These are phyloP conservation scores for Capsella rubella DNA, from an alignment of 441 rosid genomes.

Conservation along the genomic window DNA sequence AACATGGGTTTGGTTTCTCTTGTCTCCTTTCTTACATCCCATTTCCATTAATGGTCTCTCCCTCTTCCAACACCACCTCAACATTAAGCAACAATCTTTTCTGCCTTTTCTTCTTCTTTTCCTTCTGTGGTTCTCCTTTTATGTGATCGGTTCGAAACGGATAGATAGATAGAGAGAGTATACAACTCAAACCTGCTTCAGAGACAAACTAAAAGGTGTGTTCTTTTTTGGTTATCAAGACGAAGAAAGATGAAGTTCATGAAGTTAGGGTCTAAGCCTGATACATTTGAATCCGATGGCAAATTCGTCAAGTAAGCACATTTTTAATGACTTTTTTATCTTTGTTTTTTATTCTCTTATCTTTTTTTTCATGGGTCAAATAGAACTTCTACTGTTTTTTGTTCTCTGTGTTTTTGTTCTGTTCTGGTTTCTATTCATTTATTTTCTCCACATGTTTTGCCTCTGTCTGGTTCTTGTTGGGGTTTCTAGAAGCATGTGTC, in stretches of 20 bases:
- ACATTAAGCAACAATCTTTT: conserved; percentile 14
- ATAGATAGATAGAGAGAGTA: neutral
- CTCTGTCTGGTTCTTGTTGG: conserved; percentile 28
- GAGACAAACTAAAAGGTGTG: conserved; percentile 28
- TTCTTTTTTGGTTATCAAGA: conserved; percentile 35
- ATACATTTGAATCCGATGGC: conserved; percentile 83
- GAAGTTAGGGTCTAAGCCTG: conserved; percentile 98
- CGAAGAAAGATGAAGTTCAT: conserved; percentile 79
- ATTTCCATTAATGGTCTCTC: conserved; percentile 49
- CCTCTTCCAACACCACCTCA: conserved; percentile 33
- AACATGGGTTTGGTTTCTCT: conserved; percentile 42
- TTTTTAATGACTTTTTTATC: conserved; percentile 15
- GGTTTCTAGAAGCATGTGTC: conserved; percentile 24
- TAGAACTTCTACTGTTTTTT: conserved; percentile 38
- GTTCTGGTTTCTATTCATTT: conserved; percentile 35
- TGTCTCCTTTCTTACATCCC: conserved; percentile 47
- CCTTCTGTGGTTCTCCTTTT: conserved; percentile 10
- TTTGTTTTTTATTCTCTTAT: neutral
- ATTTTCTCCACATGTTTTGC: conserved; percentile 31
- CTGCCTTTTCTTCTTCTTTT: neutral
- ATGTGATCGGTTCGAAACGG: neutral
- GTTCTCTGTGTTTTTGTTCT: conserved; percentile 30
- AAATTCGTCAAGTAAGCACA: conserved; percentile 69
- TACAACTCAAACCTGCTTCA: conserved; percentile 34
- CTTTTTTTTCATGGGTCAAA: neutral